Base-by-base conservation (phyloP, 1,284 basidiomycete genomes). In the Trichosporon asahii region DNA sequence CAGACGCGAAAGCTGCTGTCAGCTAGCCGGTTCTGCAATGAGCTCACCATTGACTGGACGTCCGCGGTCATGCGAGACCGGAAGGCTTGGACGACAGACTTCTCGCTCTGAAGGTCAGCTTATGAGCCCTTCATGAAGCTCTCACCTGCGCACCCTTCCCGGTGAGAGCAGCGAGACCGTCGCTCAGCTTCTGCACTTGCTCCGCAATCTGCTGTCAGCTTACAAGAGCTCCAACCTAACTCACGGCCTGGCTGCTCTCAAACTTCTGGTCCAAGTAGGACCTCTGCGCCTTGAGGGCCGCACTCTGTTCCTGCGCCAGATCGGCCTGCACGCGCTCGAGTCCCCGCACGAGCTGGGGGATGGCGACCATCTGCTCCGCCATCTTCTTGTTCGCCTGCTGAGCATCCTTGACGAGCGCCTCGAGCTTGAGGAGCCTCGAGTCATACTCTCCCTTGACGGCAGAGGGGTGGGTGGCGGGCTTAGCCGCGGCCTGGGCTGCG, bases 331-430 rank as follows among this genome's bases (percentile, higher is more conserved):
- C 11, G 27, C 49, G 33, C 65, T 55, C 65, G 33, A 66, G 46
- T 8, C 65, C 46, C 12, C 25, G 12, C 12, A 55, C 46, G 49
- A 66, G 65, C 65, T 44, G 57, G 8, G 66, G 66, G 27, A 67
- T 40, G 9, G 40, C 57, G 27, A 33, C 44, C 40, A 68, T 31
- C 67, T 68, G 67, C 14, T 68, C 67, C 5, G 31, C 49, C 12
- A 68, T 31, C 18, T 31, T 29, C 57, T 61, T 61, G 31, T 64
- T 64, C 18, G 67, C 61, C 61, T 68, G 67, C 18, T 61, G 49
- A 6, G 55, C 53, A 21, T 60, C 53, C 57, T 61, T 61, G 15
- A 61, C 57, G 15, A 61, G 57, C 6, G 57, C 57, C 15, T 61
- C 57, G 7, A 61, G 57, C 57, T 61, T 61, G 57, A 61, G 57